Evolutionary conservation across 2,329 filamentous ascomycete species (phyloP), one percentile per base, ranked within the genome.

Genomic region (Cytospora leucostoma): DNA sequence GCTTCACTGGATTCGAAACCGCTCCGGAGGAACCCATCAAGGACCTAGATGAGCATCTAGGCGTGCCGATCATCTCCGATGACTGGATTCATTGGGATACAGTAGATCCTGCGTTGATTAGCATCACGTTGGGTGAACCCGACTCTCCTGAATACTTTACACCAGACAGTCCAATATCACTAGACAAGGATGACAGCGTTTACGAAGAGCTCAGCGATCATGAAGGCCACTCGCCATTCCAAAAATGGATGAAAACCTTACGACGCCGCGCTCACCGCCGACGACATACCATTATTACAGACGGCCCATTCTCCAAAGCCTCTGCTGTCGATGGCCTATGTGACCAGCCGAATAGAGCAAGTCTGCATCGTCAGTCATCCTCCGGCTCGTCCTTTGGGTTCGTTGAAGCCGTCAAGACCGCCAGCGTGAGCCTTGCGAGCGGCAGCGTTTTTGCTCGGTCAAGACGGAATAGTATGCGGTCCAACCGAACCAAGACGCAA

Each of bases 371-470:
- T 64, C 82, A 86, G 61, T 86, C 85, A 8, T 90, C 89, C 2
- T 91, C 91, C 13, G 83, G 84, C 1, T 92, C 90, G 7, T 96
- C 93, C 0, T 87, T 91, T 65, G 89, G 85, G 2, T 93, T 93
- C 71, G 86, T 97, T 47, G 86, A 88, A n/a, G 89, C 86, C 17
- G 84, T 96, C 68, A 92, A 89, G 73, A 95, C 92, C 66, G 90
- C 91, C 59, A 93, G 89, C 64, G 82, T 92, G 65, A 96, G 92
- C 65, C 79, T 93, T 64, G 84, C 87, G 55, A 92, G 88, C 70
- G 82, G 85, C 68, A 96, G 91, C 74, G 80, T 89, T 64, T 79
- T 85, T 54, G 84, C 85, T 37, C 83, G 84, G 59, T 89, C 88
- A 12, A 82, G 82, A 64, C 79, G 75, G 65, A 80, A 80, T 59